These are phyloP conservation scores for Quillaja saponaria DNA, from an alignment of 306 rosid genomes.

Conservation along the genomic window DNA sequence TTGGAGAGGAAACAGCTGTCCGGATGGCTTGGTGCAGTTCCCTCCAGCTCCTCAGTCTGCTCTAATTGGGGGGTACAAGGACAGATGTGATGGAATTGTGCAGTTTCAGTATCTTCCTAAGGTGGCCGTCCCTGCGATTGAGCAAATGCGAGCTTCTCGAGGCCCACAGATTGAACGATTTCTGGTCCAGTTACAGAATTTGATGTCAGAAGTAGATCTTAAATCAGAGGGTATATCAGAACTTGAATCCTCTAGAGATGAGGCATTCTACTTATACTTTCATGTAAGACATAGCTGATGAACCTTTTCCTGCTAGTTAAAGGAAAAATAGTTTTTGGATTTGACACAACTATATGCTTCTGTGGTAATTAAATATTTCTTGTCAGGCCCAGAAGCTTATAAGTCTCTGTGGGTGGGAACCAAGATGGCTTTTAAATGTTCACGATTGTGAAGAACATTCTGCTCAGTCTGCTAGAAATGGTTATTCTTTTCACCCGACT, in stretches of 20 bases:
- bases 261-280: slow-evolving; percentile 63
- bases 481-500: slow-evolving; percentile 69
- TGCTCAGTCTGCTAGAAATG: slow-evolving; percentile 98
- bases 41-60: slow-evolving; percentile 94
- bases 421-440: slow-evolving; percentile 85
- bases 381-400: slow-evolving; percentile 91
- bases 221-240: slow-evolving; percentile 70
- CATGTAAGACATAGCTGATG: slow-evolving; percentile 52
- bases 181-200: slow-evolving; percentile 53
- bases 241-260: slow-evolving; percentile 77
- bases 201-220: slow-evolving; percentile 57
- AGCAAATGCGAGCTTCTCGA: slow-evolving; percentile 67
- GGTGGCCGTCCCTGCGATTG: slow-evolving; percentile 79
- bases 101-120: slow-evolving; percentile 82
- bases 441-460: slow-evolving; percentile 99
- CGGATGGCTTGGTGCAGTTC: slow-evolving; percentile 97
- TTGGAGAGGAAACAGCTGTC: slow-evolving; percentile 97
- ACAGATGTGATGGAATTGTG: slow-evolving; percentile 93
- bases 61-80: slow-evolving; percentile 89
- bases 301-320: slow-evolving; percentile 11
- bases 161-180: slow-evolving; percentile 80
- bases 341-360: slow-evolving; percentile 29
- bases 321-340: slow-evolving; percentile 1
- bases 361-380: slow-evolving; percentile 36
- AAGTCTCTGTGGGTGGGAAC: slow-evolving; percentile 99